Conservation (phyloP, 805 yeast genomes). For the Cyberlindnera euphorbiiphila region DNA sequence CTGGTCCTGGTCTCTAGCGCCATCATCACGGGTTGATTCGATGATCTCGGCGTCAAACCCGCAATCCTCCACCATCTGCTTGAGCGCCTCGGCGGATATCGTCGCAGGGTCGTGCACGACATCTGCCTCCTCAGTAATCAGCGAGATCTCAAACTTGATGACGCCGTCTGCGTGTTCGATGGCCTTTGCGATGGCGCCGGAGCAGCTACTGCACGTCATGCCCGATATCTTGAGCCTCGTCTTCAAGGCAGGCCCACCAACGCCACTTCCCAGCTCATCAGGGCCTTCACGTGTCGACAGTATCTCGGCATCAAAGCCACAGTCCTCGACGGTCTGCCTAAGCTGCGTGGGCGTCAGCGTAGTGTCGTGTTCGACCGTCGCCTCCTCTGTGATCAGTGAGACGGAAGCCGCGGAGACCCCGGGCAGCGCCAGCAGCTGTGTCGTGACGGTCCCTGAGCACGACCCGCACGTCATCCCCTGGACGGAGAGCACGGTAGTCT, state of each 20-base stretch:
- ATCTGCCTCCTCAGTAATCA: no score
- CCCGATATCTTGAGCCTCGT: slow-evolving; percentile 39
- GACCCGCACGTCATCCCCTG: slow-evolving; percentile 92
- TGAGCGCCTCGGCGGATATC: slow-evolving; percentile 33
- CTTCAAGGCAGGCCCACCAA: no score
- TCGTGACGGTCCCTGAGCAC: slow-evolving; percentile 65
- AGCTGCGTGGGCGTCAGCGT: slow-evolving; percentile 33
- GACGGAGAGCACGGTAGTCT: slow-evolving; percentile 21
- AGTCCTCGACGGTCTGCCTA: slow-evolving; percentile 57
- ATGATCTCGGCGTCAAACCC: slow-evolving; percentile 48
- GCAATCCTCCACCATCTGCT: slow-evolving; percentile 28
- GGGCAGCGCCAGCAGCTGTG: slow-evolving; percentile 43
- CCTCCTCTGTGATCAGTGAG: slow-evolving; percentile 75
- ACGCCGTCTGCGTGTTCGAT: slow-evolving; percentile 42
- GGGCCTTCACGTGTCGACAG: no score
- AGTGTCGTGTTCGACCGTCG: slow-evolving; percentile 47
- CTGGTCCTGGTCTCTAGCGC: not conserved
- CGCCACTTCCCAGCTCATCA: no score
- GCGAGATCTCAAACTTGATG: slow-evolving; percentile 49
- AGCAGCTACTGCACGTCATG: slow-evolving; percentile 90
- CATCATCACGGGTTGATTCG: not conserved
- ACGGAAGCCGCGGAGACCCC: slow-evolving; percentile 58
- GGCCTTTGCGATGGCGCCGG: slow-evolving; percentile 57
- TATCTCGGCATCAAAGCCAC: no score
- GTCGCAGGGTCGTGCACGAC: no score